Percentiles rank a stretch among this genome's conserved stretches.
Evolutionary conservation across 352 stramenopile genomes (phyloP).

Genomic region (Phytophthora vignae): DNA sequence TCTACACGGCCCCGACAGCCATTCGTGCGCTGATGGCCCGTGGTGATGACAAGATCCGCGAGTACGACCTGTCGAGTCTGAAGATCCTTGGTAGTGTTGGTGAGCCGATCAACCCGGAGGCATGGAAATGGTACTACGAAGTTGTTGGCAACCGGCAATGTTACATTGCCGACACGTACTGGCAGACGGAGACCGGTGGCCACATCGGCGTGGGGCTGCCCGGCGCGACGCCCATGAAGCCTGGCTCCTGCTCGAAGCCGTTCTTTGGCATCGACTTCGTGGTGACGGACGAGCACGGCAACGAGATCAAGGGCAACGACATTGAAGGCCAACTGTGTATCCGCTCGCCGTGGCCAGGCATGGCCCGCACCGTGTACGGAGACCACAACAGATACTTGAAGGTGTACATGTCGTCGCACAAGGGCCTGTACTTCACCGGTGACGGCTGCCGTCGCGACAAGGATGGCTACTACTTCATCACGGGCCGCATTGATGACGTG

Average conservation of each 20-base stretch:
- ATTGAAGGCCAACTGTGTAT: constrained; percentile 96
- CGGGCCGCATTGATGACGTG: constrained; percentile 97
- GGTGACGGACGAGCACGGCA: constrained; percentile 81
- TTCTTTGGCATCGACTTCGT: constrained; percentile 96
- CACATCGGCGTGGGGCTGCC: constrained; percentile 95
- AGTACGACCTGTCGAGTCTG: constrained; percentile 74
- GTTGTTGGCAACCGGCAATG: constrained; percentile 87
- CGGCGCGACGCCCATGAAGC: constrained; percentile 89
- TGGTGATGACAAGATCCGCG: constrained; percentile 89
- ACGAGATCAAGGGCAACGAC: constrained; percentile 85
- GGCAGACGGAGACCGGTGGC: constrained; percentile 97
- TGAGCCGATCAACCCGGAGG: constrained; percentile 98
- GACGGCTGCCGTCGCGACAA: constrained; percentile 88
- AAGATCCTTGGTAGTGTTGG: constrained; percentile 96
- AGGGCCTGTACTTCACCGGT: constrained; percentile 97
- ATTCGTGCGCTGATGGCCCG: constrained; percentile 98
- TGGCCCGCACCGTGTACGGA: constrained; percentile 95
- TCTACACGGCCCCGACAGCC: constrained; percentile 94
- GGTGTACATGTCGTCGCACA: constrained; percentile 97
- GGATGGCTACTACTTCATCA: constrained; percentile 99
- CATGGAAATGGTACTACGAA: constrained; percentile 97
- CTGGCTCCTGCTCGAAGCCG: constrained; percentile 94
- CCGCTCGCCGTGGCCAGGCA: constrained; percentile 94
- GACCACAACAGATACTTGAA: constrained; percentile 96
- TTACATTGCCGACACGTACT: constrained; percentile 97